Evolutionary conservation across 2,329 filamentous ascomycete genomes (phyloP), one percentile per base, ranked within the genome.

Genomic region (Exophiala viscosa): DNA sequence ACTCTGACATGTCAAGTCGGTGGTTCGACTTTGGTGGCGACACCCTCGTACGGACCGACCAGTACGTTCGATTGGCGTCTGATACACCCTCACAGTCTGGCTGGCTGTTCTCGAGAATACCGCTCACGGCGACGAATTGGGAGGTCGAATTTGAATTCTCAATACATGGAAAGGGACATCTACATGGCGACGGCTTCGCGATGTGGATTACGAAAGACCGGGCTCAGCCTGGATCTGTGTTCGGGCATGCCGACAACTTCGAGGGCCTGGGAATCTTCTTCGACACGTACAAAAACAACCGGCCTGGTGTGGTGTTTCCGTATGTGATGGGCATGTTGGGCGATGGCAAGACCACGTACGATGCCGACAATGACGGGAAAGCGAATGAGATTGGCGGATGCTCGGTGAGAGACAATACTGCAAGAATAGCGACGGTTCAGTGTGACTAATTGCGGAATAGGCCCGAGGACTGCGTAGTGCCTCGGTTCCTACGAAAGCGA

Each of bases 21-120:
- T 99, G 93, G 92, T 99, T 92, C 74, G 93, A 99, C 76, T 99
- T 95, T 81, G 93, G 93, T 69, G 93, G 92, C 68, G 90, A 96
- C 75, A 90, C 92, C 36, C 86, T 99, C 65, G 81, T 96, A 66
- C 79, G 84, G 61, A 80, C 83, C 58, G 84, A 87, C 66, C 78
- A 82, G 73, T 96, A 97, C 73, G 87, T 99, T 64, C 90, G 93
- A 63, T 83, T 99, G 52, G 91, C 91, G 28, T 88, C 90, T 54
- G 90, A 97, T 73, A 86, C 87, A 58, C 88, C 88, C 55, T 96
- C 92, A 65, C 90, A 95, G 73, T 82, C 84, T 65, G 93, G 93
- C 66, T 96, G 88, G 88, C 78, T 97, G 62, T 97, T 92, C 76
- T 96, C 91, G 44, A 83, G 91, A 55, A 89, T 97, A 45, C 93